These are phyloP conservation scores for Aspergillus egyptiacus DNA, from an alignment of 495 filamentous ascomycete species.

Conservation along the genomic window DNA sequence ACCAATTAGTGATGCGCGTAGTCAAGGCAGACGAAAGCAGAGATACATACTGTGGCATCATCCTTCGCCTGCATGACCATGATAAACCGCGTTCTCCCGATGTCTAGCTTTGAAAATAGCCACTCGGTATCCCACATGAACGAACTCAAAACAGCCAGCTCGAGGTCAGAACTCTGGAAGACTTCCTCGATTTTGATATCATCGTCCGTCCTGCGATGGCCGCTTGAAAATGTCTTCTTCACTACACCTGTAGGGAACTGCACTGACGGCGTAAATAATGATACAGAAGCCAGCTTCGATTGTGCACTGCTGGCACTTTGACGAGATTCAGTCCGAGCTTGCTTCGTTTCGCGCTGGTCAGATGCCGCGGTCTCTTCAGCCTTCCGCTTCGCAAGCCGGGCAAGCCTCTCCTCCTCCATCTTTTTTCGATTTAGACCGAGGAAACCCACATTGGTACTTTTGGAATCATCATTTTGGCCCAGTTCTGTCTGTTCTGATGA, in stretches of 20 bases:
- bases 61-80: constrained; percentile 65
- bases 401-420: constrained; percentile 83
- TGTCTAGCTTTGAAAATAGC: constrained; percentile 57
- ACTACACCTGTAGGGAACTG: constrained; percentile 67
- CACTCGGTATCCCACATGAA: constrained; percentile 81
- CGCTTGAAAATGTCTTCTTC: constrained; percentile 72
- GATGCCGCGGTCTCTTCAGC: constrained; percentile 21
- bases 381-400: constrained; percentile 58
- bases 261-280: constrained; percentile 28
- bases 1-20: neutral
- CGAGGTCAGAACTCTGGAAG: constrained; percentile 61
- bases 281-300: neutral
- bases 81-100: constrained; percentile 49
- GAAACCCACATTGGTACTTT: constrained; percentile 19
- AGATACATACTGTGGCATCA: constrained; percentile 41
- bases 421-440: constrained; percentile 63
- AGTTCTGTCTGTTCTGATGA: neutral
- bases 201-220: constrained; percentile 48
- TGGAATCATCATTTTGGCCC: neutral
- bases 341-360: constrained; percentile 21
- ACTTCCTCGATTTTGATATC: constrained; percentile 93
- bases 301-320: neutral
- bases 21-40: neutral
- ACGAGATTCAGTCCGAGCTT: constrained; percentile 10
- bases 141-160: constrained; percentile 75